phyloP scores from a whole-genome alignment of 345 rosid genomes.

The Gossypium sturtianum region DNA sequence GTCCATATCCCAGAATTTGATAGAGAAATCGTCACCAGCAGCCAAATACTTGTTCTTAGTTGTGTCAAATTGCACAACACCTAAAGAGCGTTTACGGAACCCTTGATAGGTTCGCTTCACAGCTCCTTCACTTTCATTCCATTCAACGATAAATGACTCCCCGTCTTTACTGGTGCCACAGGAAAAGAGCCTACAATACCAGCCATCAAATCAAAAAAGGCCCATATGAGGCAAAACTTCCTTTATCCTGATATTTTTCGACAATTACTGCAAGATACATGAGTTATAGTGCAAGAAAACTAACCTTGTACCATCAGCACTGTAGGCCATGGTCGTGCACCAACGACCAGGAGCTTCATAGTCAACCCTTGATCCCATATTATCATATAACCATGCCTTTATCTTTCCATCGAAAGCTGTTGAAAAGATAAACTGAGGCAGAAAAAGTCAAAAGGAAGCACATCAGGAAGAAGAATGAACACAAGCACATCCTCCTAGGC shows the following conservation, averaged over 20 bases:
- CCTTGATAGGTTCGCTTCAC: slow-evolving; percentile 79
- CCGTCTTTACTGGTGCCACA: slow-evolving; percentile 94
- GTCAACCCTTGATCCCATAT: slow-evolving; percentile 83
- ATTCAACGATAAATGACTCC: slow-evolving; percentile 71
- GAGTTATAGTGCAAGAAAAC: slow-evolving; percentile 12
- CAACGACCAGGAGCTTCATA: slow-evolving; percentile 92
- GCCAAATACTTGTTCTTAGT: slow-evolving; percentile 78
- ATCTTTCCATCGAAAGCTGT: slow-evolving; percentile 87
- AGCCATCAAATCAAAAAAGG: slow-evolving; percentile 14
- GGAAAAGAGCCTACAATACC: slow-evolving; percentile 58
- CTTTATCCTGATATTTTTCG: neutral
- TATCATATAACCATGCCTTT: slow-evolving; percentile 88
- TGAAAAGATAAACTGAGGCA: slow-evolving; percentile 73
- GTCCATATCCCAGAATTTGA: slow-evolving; percentile 93
- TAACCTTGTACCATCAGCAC: slow-evolving; percentile 89
- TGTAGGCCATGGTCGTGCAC: slow-evolving; percentile 93
- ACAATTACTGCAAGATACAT: slow-evolving; percentile 7
- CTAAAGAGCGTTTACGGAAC: slow-evolving; percentile 68
- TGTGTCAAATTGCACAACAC: slow-evolving; percentile 85
- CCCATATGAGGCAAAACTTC: neutral
- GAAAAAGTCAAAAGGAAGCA: slow-evolving; percentile 16
- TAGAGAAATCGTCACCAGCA: slow-evolving; percentile 82
- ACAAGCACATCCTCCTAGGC: neutral
- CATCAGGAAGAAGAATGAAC: slow-evolving; percentile 17
- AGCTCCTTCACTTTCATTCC: slow-evolving; percentile 94